Base-by-base conservation (phyloP, 306 rosid genomes). In the Pyrus betulifolia region DNA sequence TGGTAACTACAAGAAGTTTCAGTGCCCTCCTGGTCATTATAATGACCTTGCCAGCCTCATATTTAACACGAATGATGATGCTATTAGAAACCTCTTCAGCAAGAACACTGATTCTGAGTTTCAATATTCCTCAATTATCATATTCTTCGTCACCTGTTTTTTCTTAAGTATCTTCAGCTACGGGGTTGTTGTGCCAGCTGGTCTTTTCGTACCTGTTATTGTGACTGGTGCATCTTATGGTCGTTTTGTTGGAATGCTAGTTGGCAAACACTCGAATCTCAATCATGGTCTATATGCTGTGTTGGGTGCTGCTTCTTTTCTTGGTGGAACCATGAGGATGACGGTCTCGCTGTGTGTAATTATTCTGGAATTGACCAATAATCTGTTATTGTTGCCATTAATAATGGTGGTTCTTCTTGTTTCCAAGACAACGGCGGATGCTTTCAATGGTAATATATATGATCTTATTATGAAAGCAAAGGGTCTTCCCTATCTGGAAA, bases 21-120 rank as follows among this genome's bases (percentile, higher is more conserved):
- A 91, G 57, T 95, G 99, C 71, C 82, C 90, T 65, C 79, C 90
- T 70, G 82, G 83, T 78, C 84, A 92, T 67, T 92, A 95, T 75
- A 95, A 95, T 78, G 97, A 91, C 83, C 98, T 95, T 75, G 99
- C 99, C 74, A 95, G 99, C 84, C 98, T 95, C 71, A 91, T 95
- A 84, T 95, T 95, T 54, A 95, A 95, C 84, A 95, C 99, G 35
- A 92, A 89, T 49, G 99, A 92, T 57, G 97, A 95, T 85, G 99
- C 99, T 60, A 95, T 95, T 72, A 87, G 74, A 79, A 95, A 92
- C 82, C 91, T 95, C 72, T 91, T 92, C 75, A 95, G 99, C 88
- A 87, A 65, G 84, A 66, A 78, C 78, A 95, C 99, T 1, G 76
- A 92, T 60, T 64, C 82, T 1, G 97, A 91, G 92, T 95, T 92